Conservation (phyloP, 495 filamentous ascomycete genomes). For the Bombardia bombarda region DNA sequence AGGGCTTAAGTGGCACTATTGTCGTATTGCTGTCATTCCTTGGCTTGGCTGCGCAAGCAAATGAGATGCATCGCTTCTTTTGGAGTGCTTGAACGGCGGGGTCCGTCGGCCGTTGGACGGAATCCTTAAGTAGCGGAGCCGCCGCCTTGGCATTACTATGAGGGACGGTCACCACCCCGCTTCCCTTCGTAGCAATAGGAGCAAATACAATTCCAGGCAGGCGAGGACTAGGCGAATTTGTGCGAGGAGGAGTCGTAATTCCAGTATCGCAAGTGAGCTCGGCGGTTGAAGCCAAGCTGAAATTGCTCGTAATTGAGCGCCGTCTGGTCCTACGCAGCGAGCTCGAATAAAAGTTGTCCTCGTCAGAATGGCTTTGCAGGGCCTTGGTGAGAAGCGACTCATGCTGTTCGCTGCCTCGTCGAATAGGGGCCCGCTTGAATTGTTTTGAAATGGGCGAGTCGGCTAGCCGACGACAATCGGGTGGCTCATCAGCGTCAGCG, state of each 20-base stretch:
- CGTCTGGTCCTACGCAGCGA: constrained; percentile 28
- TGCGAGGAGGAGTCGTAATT: constrained; percentile 81
- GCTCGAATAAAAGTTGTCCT: constrained; percentile 25
- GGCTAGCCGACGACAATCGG: constrained; percentile 13
- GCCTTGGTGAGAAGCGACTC: constrained; percentile 77
- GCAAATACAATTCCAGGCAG: constrained; percentile 33
- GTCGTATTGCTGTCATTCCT: constrained; percentile 21
- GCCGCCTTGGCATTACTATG: constrained; percentile 4
- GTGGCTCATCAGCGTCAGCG: constrained; percentile 26
- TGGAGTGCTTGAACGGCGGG: constrained; percentile 24
- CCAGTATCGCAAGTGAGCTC: constrained; percentile 90
- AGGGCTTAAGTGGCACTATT: constrained; percentile 17
- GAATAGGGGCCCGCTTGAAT: constrained; percentile 36
- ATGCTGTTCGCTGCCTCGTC: constrained; percentile 40
- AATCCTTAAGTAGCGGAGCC: constrained; percentile 7
- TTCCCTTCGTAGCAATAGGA: constrained; percentile 8
- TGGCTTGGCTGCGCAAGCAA: constrained; percentile 63
- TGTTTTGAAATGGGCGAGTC: constrained; percentile 18
- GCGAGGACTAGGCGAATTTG: constrained; percentile 83
- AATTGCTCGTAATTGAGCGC: constrained; percentile 68
- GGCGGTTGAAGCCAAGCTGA: constrained; percentile 69
- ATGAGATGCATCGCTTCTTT: constrained; percentile 81
- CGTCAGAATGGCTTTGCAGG: constrained; percentile 57
- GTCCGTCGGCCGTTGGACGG: constrained; percentile 14
- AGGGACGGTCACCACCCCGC: not conserved